These are phyloP conservation scores for Fonsecaea pedrosoi DNA, from an alignment of 2,329 filamentous ascomycete genomes.

Conservation along the genomic window DNA sequence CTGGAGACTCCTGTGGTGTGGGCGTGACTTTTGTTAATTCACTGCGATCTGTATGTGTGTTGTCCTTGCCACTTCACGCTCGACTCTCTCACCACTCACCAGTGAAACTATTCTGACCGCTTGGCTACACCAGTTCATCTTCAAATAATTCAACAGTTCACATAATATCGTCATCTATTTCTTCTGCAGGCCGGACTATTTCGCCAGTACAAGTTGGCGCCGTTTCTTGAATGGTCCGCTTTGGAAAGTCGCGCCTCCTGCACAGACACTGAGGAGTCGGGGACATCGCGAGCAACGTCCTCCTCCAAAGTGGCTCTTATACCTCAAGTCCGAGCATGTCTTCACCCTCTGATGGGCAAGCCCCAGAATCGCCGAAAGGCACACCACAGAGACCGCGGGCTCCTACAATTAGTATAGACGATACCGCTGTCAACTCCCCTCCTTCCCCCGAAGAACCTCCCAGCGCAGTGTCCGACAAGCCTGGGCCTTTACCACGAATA, in stretches of 20 bases:
- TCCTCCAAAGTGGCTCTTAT: not conserved
- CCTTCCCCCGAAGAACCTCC: constrained; percentile 20
- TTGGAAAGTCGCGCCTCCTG: constrained; percentile 1
- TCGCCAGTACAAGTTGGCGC: not conserved
- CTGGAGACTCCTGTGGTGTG: constrained; percentile 3
- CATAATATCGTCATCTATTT: constrained; percentile 21
- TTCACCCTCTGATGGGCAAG: constrained; percentile 27
- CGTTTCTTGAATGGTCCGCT: constrained; percentile 4
- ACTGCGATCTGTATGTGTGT: constrained; percentile 5
- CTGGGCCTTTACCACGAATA: constrained; percentile 47
- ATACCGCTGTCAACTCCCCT: constrained; percentile 51
- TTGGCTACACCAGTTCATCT: constrained; percentile 11
- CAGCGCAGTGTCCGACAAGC: constrained; percentile 42
- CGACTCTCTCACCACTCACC: not conserved
- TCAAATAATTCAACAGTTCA: constrained; percentile 9
- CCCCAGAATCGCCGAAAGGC: constrained; percentile 26
- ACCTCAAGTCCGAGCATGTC: constrained; percentile 23
- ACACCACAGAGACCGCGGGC: constrained; percentile 44
- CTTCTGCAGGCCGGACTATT: constrained; percentile 17
- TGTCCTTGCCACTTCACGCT: constrained; percentile 5
- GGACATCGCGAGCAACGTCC: not conserved
- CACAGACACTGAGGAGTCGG: constrained; percentile 12
- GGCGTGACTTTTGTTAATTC: constrained; percentile 5
- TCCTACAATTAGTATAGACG: constrained; percentile 65
- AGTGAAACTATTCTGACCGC: constrained; percentile 10